Evolutionary conservation across 495 filamentous ascomycete genomes (phyloP), one percentile per base, ranked within the genome.

Genomic region (Evansstolkia leycettana): DNA sequence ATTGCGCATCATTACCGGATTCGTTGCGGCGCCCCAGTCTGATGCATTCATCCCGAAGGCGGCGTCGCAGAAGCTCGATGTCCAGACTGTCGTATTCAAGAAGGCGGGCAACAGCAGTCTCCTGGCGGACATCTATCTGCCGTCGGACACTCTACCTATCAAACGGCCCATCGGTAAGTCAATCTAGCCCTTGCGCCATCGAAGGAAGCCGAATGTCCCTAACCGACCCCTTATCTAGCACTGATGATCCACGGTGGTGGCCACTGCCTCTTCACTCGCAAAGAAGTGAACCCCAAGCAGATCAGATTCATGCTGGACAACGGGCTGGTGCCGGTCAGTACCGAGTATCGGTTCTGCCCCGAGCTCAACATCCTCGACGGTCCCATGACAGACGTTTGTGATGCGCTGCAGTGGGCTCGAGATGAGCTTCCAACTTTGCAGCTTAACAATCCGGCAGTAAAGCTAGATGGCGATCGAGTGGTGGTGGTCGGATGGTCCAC

Each of bases 241-340:
- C 43, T 75, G 3, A 65, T 74, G 62, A 62, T 76, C 28, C 73
- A 77, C 35, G 72, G 73, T 1, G 72, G 72, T 8, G 57, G 70
- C 19, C 66, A 75, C 34, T 39, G 70, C 2, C 61, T 62, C 33
- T 42, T 69, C 10, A 59, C 62, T 0, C 50, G 70, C 0, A 60
- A 60, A 13, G 69, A 62, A 25, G 48, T 75, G 5, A 50, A 58
- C 0, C 57, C 55, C 0, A 31, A 37, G 11, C 72, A 75, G 34
- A 68, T 57, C 0, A 13, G 37, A 6, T 20, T 52, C 0, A 50
- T 74, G 0, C 48, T 70, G 2, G 31, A 46, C 0, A 38, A 40
- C 1, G 69, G 68, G 3, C 57, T 73, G 35, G 40, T 76, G 1
- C 69, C 72, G 5, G 50, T 76, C 14, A 70, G 65, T 38, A 34